Evolutionary conservation across 495 filamentous ascomycete species (phyloP).

Genomic region (Amniculicola lignicola): DNA sequence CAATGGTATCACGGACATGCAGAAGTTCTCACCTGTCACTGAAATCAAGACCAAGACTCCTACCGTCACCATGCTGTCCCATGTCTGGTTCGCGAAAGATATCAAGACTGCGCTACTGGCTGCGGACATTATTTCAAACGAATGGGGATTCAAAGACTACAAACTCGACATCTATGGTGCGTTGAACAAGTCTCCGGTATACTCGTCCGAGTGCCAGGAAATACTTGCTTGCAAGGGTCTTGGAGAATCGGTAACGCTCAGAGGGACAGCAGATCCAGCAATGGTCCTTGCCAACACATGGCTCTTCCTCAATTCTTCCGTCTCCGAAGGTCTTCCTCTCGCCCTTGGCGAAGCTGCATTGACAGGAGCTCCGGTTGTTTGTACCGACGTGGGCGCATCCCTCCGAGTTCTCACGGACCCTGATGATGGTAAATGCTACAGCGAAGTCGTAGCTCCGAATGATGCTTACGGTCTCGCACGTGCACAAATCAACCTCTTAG

Average conservation of each 20-base stretch:
- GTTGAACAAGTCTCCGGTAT: constrained; percentile 57
- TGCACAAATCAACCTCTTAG: constrained; percentile 62
- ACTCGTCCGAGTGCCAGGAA: constrained; percentile 60
- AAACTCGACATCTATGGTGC: constrained; percentile 62
- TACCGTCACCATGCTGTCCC: constrained; percentile 64
- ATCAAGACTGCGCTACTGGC: constrained; percentile 62
- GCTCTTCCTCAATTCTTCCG: constrained; percentile 66
- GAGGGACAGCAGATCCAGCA: constrained; percentile 56
- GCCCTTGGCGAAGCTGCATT: constrained; percentile 64
- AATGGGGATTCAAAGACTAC: constrained; percentile 64
- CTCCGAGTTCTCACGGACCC: constrained; percentile 61
- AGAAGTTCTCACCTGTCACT: constrained; percentile 58
- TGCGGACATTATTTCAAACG: constrained; percentile 63
- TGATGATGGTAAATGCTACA: constrained; percentile 56
- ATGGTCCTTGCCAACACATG: constrained; percentile 60
- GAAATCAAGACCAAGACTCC: constrained; percentile 55
- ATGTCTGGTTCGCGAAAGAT: constrained; percentile 65
- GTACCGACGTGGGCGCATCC: constrained; percentile 64
- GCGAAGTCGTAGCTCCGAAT: constrained; percentile 62
- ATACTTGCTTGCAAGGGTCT: constrained; percentile 61
- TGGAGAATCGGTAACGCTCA: constrained; percentile 51
- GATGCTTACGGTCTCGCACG: constrained; percentile 56
- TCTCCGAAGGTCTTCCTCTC: constrained; percentile 63
- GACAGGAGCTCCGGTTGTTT: constrained; percentile 62
- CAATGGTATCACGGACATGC: constrained; percentile 66